Base-by-base conservation (phyloP, 2,329 filamentous ascomycete genomes). In the Ceratocystis cubensis region DNA sequence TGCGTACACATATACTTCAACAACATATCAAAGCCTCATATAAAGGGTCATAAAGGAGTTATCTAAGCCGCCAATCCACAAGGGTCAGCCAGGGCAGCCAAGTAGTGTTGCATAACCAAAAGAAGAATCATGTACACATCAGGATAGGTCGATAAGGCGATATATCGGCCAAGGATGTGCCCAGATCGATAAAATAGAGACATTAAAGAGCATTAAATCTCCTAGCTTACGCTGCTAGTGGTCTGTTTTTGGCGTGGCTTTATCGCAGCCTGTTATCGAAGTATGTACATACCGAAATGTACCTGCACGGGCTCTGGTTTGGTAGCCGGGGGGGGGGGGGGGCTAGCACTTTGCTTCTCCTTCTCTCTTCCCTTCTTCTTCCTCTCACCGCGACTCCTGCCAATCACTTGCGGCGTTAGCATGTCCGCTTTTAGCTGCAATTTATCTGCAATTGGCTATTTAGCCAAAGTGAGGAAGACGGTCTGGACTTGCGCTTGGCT, bases 181-280 rank as follows among this genome's bases (percentile, higher is more conserved):
- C n/a, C 25, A 33, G 13, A 37, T 5, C 28, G 56, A 59, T 59
- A 59, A 59, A 59, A 17, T 30, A 59, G 6, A 13, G 56, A 59
- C n/a, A 41, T 41, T 41, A 41, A 13, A 41, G 37, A 41, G 10
- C 37, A 41, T 13, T 41, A 59, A 59, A n/a, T 33, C 37, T 17
- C 3, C 20, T 5, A 53, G 56, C 28, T 37, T 59, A 59, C 15
- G 28, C 8, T 10, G 10, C 15, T 10, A 20, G 56, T 59, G 56
- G 56, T 20, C 56, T 59, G 56, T 59, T 59, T 59, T 33, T 37
- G 56, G 56, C 33, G 28, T 59, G 33, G 56, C 56, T 59, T 59
- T 33, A 59, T 59, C 56, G n/a, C 17, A 30, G 50, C 20, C 5
- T 33, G 48, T 25, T 53, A 53, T 53, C 48, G 2, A 53, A 8